Conservation (phyloP, 495 filamentous ascomycete genomes). For the Wilcoxina mikolae region DNA sequence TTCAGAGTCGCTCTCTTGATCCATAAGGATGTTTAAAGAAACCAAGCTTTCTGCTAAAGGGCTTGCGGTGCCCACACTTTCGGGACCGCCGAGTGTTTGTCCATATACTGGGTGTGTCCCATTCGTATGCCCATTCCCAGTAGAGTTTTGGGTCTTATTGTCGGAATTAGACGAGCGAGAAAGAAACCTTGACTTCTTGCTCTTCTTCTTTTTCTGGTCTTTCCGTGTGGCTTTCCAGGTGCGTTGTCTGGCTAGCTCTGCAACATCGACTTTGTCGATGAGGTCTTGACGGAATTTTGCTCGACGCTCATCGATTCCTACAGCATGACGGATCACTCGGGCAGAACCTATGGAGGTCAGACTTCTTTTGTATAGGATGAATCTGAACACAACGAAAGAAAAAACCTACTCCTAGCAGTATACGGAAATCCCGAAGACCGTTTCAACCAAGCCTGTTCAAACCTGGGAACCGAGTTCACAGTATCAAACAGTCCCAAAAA, state of each 20-base stretch:
- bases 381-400: too few species aligned
- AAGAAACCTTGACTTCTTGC: neutral
- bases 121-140: neutral
- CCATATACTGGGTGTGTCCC: neutral
- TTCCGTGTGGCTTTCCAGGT: conserved; percentile 8
- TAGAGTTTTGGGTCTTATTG: neutral
- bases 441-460: conserved; percentile 77
- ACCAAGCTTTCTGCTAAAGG: conserved; percentile 4
- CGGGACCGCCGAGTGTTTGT: conserved; percentile 5
- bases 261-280: conserved; percentile 15
- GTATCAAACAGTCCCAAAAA: conserved; percentile 61
- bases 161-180: neutral
- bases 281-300: conserved; percentile 42
- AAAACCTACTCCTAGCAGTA: conserved; percentile 46
- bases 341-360: conserved; percentile 15
- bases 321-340: conserved; percentile 49
- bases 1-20: conserved; percentile 6
- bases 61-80: neutral
- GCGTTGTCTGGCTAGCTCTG: conserved; percentile 9
- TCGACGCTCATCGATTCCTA: conserved; percentile 63
- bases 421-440: conserved; percentile 62
- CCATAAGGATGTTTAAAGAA: conserved; percentile 14
- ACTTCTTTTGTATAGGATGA: too few species aligned
- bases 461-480: conserved; percentile 68
- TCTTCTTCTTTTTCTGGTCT: conserved; percentile 2